These are phyloP conservation scores for Cercospora nicotianae DNA, from an alignment of 2,329 filamentous ascomycete genomes.

Conservation along the genomic window DNA sequence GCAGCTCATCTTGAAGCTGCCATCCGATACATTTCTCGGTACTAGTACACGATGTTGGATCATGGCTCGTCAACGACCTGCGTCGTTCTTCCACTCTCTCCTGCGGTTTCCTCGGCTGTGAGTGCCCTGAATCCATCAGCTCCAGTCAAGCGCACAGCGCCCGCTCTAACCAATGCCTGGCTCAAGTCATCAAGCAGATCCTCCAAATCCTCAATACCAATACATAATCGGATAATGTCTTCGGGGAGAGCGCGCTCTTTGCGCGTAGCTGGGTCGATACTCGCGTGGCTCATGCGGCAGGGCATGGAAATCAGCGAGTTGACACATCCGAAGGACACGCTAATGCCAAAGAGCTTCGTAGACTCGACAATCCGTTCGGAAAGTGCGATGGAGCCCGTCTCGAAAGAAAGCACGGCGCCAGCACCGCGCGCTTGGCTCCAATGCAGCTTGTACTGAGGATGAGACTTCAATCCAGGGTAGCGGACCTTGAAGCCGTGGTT, in stretches of 20 bases:
- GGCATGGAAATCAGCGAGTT: constrained; percentile 99
- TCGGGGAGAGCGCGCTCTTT: constrained; percentile 89
- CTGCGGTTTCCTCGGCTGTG: constrained; percentile 30
- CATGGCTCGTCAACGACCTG: constrained; percentile 41
- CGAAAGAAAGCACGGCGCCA: constrained; percentile 91
- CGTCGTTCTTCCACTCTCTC: constrained; percentile 35
- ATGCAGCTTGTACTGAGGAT: constrained; percentile 95
- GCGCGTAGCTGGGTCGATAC: constrained; percentile 92
- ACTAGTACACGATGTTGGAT: constrained; percentile 9
- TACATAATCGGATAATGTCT: constrained; percentile 91
- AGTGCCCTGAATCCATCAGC: constrained; percentile 71
- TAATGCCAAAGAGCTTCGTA: constrained; percentile 88
- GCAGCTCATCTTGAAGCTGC: not conserved
- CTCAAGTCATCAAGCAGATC: constrained; percentile 92
- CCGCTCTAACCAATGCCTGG: constrained; percentile 88
- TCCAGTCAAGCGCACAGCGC: constrained; percentile 81
- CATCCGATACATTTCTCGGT: not conserved
- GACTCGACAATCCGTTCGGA: constrained; percentile 94
- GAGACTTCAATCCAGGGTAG: constrained; percentile 89
- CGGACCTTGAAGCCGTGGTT: constrained; percentile 88
- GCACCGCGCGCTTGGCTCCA: constrained; percentile 93
- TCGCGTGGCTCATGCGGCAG: constrained; percentile 98
- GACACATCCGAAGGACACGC: constrained; percentile 95
- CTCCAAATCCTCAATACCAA: constrained; percentile 90
- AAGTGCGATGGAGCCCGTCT: constrained; percentile 81